Evolutionary conservation across 805 yeast genomes (phyloP).

Genomic region (Pichia cabralensis): DNA sequence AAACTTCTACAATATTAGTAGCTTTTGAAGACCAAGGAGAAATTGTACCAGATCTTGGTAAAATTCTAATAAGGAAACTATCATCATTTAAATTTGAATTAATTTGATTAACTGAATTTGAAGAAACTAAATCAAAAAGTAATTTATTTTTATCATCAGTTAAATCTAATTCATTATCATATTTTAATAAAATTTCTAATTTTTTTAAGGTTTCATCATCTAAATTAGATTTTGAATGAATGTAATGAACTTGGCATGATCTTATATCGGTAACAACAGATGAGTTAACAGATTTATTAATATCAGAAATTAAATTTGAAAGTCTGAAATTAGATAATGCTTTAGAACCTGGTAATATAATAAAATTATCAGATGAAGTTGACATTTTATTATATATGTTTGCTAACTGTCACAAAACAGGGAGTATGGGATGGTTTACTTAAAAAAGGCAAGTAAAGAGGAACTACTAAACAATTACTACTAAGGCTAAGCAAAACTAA

Average conservation of each 20-base stretch:
- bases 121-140: constrained; percentile 17
- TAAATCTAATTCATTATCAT: constrained; percentile 57
- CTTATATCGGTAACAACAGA: constrained; percentile 61
- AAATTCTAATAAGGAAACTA: constrained; percentile 56
- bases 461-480: too few relatives aligned
- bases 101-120: constrained; percentile 8
- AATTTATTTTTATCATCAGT: constrained; percentile 27
- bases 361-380: constrained; percentile 21
- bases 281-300: constrained; percentile 60
- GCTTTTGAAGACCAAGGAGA: constrained; percentile 99
- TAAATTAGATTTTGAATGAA: constrained; percentile 42
- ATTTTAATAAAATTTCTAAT: constrained; percentile 55
- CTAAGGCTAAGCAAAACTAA: too few relatives aligned
- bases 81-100: constrained; percentile 26
- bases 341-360: constrained; percentile 74
- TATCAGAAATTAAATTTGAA: constrained; percentile 56
- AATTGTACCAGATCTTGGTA: constrained; percentile 93
- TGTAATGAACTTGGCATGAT: constrained; percentile 73
- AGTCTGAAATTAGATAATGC: constrained; percentile 86
- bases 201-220: constrained; percentile 34
- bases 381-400: constrained; percentile 3
- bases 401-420: too few relatives aligned
- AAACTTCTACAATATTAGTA: constrained; percentile 82
- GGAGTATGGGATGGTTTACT: too few relatives aligned
- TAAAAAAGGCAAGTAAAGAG: too few relatives aligned